Conservation (phyloP, 192 early-diverging fungal species). For the Coemansia sp. region DNA sequence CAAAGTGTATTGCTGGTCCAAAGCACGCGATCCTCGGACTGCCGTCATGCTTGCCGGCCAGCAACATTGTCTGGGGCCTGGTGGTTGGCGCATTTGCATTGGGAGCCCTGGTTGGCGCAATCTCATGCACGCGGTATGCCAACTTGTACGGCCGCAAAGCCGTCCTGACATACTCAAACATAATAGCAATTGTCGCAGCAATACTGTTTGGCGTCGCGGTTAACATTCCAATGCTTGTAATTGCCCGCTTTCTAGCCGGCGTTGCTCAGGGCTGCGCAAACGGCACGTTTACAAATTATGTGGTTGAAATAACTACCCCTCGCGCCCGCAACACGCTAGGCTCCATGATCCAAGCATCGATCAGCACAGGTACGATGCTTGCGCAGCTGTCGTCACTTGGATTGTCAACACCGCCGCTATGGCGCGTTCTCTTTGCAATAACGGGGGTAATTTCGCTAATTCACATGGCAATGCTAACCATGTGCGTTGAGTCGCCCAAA, state of each 20-base stretch:
- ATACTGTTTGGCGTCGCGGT: constrained; percentile 57
- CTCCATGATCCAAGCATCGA: constrained; percentile 63
- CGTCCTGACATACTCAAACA: constrained; percentile 62
- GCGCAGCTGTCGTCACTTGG: constrained; percentile 60
- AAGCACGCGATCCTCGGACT: constrained; percentile 13
- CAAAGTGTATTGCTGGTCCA: constrained; percentile 37
- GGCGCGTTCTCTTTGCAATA: constrained; percentile 67
- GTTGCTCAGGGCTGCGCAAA: constrained; percentile 63
- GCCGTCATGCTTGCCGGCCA: constrained; percentile 36
- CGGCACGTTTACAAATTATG: constrained; percentile 62
- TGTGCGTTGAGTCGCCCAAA: constrained; percentile 75
- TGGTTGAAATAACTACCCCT: constrained; percentile 73
- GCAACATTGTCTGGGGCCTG: constrained; percentile 50
- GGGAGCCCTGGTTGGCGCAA: constrained; percentile 64
- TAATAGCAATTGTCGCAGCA: constrained; percentile 60
- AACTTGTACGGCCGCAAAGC: constrained; percentile 60
- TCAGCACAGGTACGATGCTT: constrained; percentile 73
- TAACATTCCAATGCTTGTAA: constrained; percentile 57
- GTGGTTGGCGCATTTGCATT: constrained; percentile 54
- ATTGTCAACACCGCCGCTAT: constrained; percentile 58
- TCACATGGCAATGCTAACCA: constrained; percentile 50
- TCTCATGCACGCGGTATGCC: constrained; percentile 54
- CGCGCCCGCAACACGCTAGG: constrained; percentile 67
- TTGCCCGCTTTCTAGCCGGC: constrained; percentile 70
- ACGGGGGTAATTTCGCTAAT: constrained; percentile 57